Conservation (phyloP, 352 stramenopile genomes). For the Pythium utonaiense region DNA sequence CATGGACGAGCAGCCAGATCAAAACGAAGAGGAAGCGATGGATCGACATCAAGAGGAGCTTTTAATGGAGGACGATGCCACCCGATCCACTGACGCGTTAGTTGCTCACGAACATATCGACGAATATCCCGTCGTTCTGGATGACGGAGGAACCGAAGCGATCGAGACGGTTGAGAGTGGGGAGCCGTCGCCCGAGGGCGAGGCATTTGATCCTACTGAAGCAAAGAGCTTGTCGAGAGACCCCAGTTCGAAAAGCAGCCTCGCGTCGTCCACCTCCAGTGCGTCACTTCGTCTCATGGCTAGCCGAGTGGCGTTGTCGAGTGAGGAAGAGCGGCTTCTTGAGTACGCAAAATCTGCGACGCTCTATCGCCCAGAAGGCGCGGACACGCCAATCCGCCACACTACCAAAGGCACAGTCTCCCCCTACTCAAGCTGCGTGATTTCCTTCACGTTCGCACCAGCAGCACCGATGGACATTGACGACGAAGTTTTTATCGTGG, state of each 20-base stretch:
- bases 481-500: constrained; percentile 32
- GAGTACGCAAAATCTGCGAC: constrained; percentile 25
- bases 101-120: neutral
- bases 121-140: neutral
- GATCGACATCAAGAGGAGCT: neutral
- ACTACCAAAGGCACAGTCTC: constrained; percentile 37
- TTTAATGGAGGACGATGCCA: neutral
- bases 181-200: neutral
- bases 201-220: neutral
- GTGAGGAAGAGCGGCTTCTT: constrained; percentile 36
- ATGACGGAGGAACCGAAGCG: neutral
- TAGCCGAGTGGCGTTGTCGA: constrained; percentile 13
- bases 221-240: neutral
- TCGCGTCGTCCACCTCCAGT: neutral
- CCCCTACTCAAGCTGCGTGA: constrained; percentile 38
- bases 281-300: neutral
- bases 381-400: constrained; percentile 38
- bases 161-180: neutral
- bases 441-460: constrained; percentile 66
- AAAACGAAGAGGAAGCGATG: neutral
- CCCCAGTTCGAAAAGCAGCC: neutral
- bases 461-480: constrained; percentile 32
- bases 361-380: constrained; percentile 37
- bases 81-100: neutral
- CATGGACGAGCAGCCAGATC: neutral